Evolutionary conservation across 179 eudicot genomes (phyloP).

Genomic region (Silene noctiflora): DNA sequence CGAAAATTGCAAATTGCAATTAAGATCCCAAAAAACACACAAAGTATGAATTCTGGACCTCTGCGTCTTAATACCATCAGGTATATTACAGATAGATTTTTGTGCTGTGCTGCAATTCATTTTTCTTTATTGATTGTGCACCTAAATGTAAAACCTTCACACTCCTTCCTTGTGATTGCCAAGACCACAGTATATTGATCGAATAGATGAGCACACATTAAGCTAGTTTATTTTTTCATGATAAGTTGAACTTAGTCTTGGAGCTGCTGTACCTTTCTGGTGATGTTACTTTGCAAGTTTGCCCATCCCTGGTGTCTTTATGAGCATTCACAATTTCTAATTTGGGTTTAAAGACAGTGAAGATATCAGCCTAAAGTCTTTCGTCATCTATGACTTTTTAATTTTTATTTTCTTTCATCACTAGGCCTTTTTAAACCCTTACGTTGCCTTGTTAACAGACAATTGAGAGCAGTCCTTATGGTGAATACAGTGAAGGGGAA

Average conservation of each 20-base stretch:
- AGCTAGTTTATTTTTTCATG: neutral
- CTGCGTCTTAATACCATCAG: neutral
- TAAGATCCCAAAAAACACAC: neutral
- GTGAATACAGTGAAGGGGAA: conserved; percentile 77
- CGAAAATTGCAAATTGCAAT: neutral
- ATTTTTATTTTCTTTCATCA: conserved; percentile 14
- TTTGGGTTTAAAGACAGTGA: neutral
- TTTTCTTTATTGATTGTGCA: neutral
- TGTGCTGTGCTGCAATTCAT: neutral
- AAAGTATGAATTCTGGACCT: neutral
- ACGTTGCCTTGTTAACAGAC: conserved; percentile 54
- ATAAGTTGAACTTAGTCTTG: neutral
- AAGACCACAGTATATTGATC: neutral
- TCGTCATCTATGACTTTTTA: neutral
- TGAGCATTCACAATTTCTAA: neutral
- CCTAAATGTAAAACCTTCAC: neutral
- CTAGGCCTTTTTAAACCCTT: neutral
- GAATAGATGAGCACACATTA: neutral
- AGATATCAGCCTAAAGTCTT: conserved; percentile 6
- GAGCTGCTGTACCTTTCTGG: neutral
- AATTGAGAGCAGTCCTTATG: conserved; percentile 96
- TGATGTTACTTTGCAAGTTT: neutral
- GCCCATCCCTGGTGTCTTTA: neutral
- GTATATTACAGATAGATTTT: neutral
- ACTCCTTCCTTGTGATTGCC: neutral